phyloP scores from a whole-genome alignment of 805 yeast genomes.

The Lachancea thermotolerans region DNA sequence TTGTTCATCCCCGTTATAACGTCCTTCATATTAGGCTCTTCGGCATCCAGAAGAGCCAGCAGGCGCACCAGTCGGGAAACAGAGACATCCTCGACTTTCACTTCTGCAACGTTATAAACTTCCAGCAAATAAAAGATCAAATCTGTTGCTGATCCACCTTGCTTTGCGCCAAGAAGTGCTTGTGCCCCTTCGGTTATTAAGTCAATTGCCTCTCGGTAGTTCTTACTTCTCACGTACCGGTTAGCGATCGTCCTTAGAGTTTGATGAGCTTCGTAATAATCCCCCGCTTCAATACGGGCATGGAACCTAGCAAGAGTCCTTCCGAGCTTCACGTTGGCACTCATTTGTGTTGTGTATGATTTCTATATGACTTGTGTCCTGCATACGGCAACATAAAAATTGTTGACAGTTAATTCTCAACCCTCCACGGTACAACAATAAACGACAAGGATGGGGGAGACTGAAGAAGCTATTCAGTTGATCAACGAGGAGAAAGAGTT shows the following conservation, averaged over 20 bases:
- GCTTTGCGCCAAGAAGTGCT: conserved; percentile 58
- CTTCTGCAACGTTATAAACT: conserved; percentile 48
- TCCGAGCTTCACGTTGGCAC: conserved; percentile 37
- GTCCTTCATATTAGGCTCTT: conserved; percentile 58
- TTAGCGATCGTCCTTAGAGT: conserved; percentile 85
- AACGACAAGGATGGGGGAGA: not conserved
- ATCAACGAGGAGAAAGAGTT: conserved; percentile 48
- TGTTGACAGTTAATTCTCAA: too few relatives aligned
- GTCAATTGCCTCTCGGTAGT: conserved; percentile 66
- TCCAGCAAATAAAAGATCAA: conserved; percentile 65
- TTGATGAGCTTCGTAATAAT: conserved; percentile 94
- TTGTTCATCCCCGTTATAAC: conserved; percentile 57
- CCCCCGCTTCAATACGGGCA: conserved; percentile 60
- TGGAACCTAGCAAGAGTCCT: conserved; percentile 61
- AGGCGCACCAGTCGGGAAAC: conserved; percentile 44
- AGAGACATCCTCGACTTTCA: conserved; percentile 37
- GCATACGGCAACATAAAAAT: too few relatives aligned
- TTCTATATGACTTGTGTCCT: too few relatives aligned
- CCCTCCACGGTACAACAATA: not conserved
- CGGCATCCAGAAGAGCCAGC: conserved; percentile 37
- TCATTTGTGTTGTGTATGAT: conserved; percentile 4
- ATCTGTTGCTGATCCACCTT: conserved; percentile 79
- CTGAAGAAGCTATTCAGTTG: conserved; percentile 39
- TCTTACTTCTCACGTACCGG: conserved; percentile 64
- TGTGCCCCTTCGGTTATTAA: conserved; percentile 65